These are phyloP conservation scores for Tulasnella sp. DNA, from an alignment of 768 basidiomycete species.

Conservation along the genomic window DNA sequence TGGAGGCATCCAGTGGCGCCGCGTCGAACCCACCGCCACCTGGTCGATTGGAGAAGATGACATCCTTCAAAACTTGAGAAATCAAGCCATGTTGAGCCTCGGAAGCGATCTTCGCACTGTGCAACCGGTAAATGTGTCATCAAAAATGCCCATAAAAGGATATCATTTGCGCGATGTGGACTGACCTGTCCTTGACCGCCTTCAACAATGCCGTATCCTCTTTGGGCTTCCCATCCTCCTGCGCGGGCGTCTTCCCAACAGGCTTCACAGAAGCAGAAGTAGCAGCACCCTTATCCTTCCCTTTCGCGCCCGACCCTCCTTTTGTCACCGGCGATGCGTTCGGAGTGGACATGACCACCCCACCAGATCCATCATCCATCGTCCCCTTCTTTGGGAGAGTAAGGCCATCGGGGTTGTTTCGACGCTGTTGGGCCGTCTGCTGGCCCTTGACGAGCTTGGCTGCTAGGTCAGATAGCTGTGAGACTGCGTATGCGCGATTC, in stretches of 20 bases:
- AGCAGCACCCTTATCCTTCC: constrained; percentile 16
- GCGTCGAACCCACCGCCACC: too few relatives aligned
- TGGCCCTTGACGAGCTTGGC: constrained; percentile 78
- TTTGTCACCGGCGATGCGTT: constrained; percentile 26
- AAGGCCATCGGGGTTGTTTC: constrained; percentile 8
- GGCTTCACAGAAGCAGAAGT: too few relatives aligned
- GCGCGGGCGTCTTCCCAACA: constrained; percentile 3
- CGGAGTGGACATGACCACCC: constrained; percentile 3
- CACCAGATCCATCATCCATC: constrained; percentile 2
- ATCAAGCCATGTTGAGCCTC: constrained; percentile 93
- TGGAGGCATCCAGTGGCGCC: background rate
- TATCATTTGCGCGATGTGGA: too few relatives aligned
- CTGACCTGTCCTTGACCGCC: constrained; percentile 83
- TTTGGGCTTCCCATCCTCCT: constrained; percentile 64
- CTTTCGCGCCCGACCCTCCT: constrained; percentile 31
- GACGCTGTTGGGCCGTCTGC: constrained; percentile 31
- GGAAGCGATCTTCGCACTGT: constrained; percentile 75
- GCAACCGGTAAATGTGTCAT: background rate
- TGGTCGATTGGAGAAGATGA: constrained; percentile 45
- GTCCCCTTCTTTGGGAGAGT: constrained; percentile 35
- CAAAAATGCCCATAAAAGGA: background rate
- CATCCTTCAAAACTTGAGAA: constrained; percentile 85
- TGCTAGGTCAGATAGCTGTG: constrained; percentile 81
- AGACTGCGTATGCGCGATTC: constrained; percentile 91
- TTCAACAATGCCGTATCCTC: constrained; percentile 81